These are phyloP conservation scores for Mycena vitilis DNA, from an alignment of 768 basidiomycete genomes.

Conservation along the genomic window DNA sequence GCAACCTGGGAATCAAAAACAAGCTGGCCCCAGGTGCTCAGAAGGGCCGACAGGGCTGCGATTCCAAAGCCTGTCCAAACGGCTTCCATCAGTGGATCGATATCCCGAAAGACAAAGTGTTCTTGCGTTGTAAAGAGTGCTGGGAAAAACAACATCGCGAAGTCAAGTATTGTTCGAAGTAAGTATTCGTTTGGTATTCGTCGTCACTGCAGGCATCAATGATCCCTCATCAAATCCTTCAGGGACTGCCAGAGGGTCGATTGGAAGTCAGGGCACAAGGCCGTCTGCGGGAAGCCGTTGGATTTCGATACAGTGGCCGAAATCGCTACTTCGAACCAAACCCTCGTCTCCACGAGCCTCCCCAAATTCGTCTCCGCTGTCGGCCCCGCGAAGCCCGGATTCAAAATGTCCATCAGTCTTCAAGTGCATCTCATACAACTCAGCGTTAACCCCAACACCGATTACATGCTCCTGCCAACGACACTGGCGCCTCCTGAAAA, in stretches of 20 bases:
- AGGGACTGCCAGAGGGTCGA: constrained; percentile 20
- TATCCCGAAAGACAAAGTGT: not conserved
- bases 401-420: not conserved
- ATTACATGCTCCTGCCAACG: constrained; percentile 17
- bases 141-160: constrained; percentile 13
- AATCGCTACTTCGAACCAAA: not conserved
- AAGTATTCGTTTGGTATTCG: not conserved
- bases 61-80: constrained; percentile 8
- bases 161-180: constrained; percentile 12
- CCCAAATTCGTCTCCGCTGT: not conserved
- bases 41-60: not conserved
- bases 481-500: not conserved
- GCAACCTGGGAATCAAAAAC: not conserved
- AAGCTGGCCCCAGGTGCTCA: constrained; percentile 4
- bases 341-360: not conserved
- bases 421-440: not conserved
- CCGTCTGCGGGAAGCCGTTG: constrained; percentile 20
- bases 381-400: constrained; percentile 8
- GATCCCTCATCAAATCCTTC: not conserved
- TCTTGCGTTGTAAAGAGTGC: constrained; percentile 12
- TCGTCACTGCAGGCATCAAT: not conserved
- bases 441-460: not conserved
- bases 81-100: not conserved
- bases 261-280: constrained; percentile 21
- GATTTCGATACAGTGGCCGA: constrained; percentile 2